Base-by-base conservation (phyloP, 192 early-diverging fungal species). In the Rhizoclosmatium globosum region DNA sequence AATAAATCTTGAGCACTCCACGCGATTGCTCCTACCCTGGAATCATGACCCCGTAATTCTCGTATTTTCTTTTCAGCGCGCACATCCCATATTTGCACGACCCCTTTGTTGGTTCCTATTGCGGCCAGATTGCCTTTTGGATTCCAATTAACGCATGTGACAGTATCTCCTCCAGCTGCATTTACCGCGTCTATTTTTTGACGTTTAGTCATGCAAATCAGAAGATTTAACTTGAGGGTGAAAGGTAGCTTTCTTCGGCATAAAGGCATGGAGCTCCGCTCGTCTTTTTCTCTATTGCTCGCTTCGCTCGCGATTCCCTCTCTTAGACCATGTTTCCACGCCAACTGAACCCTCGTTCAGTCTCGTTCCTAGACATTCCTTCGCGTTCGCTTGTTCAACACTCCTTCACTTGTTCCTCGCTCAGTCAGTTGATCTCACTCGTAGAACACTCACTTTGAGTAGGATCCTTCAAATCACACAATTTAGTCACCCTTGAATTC, bases 11-110 rank as follows among this genome's bases (percentile, higher is more conserved):
- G 53, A 39, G 78, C 80, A 48, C 84, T 90, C 93, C 92, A 95
- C 1, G 94, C 89, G 39, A 94, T 68, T 1, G 92, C 84, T 85
- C 91, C 92, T 56, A 95, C 91, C 70, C 93, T 70, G 38, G 88
- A 86, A 62, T 84, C 78, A 62, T 94, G 91, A 0, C 81, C 89
- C 7, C 82, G 71, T 81, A 86, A 88, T n/a, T 86, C 82, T 19
- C 85, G 85, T 0, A 90, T 72, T 38, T 71, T 66, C 45, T 84
- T 87, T 66, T 71, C 83, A 23, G 78, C 72, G 45, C 84, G 72
- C 45, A 90, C 86, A 83, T 96, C 94, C 91, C 92, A 96, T 41
- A 94, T 77, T 73, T 92, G 86, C 2, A 94, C 83, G 2, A 82
- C 69, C 0, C 93, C 93, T 3, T 79, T 79, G 76, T 93, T 85